Base-by-base conservation (phyloP, 2,329 filamentous ascomycete species). In the Neofusicoccum kwambonambiense region DNA sequence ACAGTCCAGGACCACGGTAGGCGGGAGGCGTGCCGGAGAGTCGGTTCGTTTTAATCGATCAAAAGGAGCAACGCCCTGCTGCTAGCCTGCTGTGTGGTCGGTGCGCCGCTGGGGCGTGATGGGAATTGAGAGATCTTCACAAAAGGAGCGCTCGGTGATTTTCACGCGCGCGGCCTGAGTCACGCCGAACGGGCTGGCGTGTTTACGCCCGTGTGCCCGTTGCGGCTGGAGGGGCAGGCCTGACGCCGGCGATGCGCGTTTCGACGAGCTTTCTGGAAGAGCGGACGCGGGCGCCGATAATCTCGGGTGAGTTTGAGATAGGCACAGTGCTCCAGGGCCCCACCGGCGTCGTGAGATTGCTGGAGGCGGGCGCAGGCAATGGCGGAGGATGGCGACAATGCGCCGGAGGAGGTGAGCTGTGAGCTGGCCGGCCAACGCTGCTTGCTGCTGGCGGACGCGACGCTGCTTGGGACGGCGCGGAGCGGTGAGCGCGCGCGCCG, bases 1-100 rank as follows among this genome's bases (percentile, higher is more conserved):
- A 74, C 68, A 70, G 70, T 74, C 76, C 76, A 75, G 76, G 72
- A 72, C 73, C 72, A 77, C 76, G 76, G 76, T 78, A 76, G 73
- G 71, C 75, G 76, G 75, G 73, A 76, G 72, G 72, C 73, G 70
- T 76, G 73, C 74, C 75, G 76, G 72, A 70, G 70, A 67, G 71
- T 72, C 72, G 73, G 72, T 71, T 70, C 66, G 70, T 74, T 77
- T 74, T 77, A 77, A 75, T 74, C 71, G 71, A 72, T 69, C 71
- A 74, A 74, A 71, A 75, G 74, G 75, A 74, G 73, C 74, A 74
- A 75, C 67, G 73, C 66, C 67, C 70, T 76, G 54, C 63, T 61
- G 58, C 63, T 65, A 65, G 63, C 63, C 54, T 51, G 41, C 62
- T 54, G 22, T 15, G 44, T 45, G 63, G 54, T 19, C 35, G 17